A percentile compares a stretch with the other conserved stretches of the same genome.
phyloP scores from a whole-genome alignment of 2,329 filamentous ascomycete genomes.

The Trichoderma hamatum region DNA sequence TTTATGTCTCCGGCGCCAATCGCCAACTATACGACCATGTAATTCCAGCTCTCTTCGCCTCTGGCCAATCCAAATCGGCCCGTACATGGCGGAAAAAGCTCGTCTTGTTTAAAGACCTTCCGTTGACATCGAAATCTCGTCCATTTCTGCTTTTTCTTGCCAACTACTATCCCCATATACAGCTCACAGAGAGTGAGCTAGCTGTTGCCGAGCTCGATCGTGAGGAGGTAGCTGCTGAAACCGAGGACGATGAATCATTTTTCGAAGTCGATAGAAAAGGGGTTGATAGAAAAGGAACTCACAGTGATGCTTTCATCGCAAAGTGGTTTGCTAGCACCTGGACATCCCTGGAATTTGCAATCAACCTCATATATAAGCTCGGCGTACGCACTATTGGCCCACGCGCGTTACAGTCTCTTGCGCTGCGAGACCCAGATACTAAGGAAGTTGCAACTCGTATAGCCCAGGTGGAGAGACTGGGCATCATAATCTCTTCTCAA shows the following conservation, averaged over 20 bases:
- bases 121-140: slow-evolving; percentile 44
- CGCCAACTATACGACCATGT: slow-evolving; percentile 54
- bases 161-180: slow-evolving; percentile 49
- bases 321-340: slow-evolving; percentile 76
- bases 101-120: slow-evolving; percentile 46
- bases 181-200: slow-evolving; percentile 45
- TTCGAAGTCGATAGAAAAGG: slow-evolving; percentile 25
- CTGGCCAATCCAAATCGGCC: slow-evolving; percentile 50
- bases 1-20: slow-evolving; percentile 51
- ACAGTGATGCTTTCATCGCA: slow-evolving; percentile 65
- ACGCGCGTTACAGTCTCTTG: slow-evolving; percentile 76
- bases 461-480: slow-evolving; percentile 60
- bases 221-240: neutral
- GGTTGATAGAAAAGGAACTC: slow-evolving; percentile 30
- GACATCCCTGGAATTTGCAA: slow-evolving; percentile 71
- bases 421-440: slow-evolving; percentile 62
- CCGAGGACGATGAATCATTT: neutral
- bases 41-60: slow-evolving; percentile 54
- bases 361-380: slow-evolving; percentile 70
- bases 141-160: slow-evolving; percentile 54
- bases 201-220: slow-evolving; percentile 28
- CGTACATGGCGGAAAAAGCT: slow-evolving; percentile 52
- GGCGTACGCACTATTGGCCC: slow-evolving; percentile 75
- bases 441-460: slow-evolving; percentile 63
- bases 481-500: slow-evolving; percentile 64